Conservation (phyloP, 2,329 filamentous ascomycete genomes). For the Eutypella sp. region DNA sequence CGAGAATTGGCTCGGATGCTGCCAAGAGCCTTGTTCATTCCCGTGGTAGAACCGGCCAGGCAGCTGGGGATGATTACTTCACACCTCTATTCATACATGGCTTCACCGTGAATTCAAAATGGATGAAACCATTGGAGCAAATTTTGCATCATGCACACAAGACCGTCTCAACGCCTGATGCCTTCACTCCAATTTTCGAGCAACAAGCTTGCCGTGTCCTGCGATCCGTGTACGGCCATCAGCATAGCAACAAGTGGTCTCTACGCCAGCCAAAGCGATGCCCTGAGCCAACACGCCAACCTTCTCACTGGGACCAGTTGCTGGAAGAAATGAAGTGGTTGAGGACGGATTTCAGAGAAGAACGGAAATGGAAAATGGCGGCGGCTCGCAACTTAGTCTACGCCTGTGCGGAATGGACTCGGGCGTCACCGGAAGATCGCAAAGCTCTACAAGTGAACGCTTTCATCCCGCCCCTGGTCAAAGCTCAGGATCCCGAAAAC, state of each 20-base stretch:
- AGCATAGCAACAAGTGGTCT: constrained; percentile 90
- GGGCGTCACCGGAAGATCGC: constrained; percentile 58
- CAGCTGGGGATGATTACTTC: constrained; percentile 58
- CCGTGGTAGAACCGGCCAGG: constrained; percentile 36
- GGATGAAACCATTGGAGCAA: constrained; percentile 62
- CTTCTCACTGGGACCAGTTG: constrained; percentile 79
- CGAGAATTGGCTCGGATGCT: constrained; percentile 44
- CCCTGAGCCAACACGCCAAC: constrained; percentile 70
- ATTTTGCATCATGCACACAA: constrained; percentile 82
- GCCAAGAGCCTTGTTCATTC: constrained; percentile 31
- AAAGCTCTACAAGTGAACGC: constrained; percentile 64
- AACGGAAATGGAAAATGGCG: constrained; percentile 87
- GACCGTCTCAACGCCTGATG: constrained; percentile 79
- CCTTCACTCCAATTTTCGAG: constrained; percentile 77
- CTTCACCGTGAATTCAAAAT: constrained; percentile 49
- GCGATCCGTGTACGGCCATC: constrained; percentile 81
- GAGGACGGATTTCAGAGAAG: constrained; percentile 91
- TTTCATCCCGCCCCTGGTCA: constrained; percentile 39
- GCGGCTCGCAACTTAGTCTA: constrained; percentile 74
- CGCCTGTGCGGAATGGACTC: constrained; percentile 79
- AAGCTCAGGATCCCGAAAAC: constrained; percentile 29
- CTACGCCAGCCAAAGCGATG: constrained; percentile 82
- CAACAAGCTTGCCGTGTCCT: constrained; percentile 83
- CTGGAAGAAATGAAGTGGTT: constrained; percentile 96
- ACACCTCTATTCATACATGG: constrained; percentile 57